phyloP scores from a whole-genome alignment of 352 stramenopile genomes.

The Salisapilia sapeloensis region DNA sequence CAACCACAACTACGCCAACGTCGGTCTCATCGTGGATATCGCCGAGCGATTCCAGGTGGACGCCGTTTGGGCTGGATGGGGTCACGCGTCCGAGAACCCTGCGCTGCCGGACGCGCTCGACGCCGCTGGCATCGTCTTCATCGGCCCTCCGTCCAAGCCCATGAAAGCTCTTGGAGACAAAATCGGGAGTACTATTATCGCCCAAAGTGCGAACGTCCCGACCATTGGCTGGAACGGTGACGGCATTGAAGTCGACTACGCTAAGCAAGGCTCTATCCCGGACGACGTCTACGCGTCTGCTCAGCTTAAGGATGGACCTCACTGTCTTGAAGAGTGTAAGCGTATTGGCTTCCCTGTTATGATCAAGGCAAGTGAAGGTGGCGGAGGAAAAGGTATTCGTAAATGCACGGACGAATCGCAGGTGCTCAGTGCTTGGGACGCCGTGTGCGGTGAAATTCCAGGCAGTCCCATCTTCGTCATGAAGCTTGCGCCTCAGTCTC shows the following conservation, averaged over 20 bases:
- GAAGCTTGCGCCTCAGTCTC: constrained; percentile 93
- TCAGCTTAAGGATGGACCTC: constrained; percentile 81
- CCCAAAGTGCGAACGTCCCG: constrained; percentile 95
- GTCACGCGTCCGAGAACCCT: constrained; percentile 98
- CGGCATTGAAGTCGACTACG: constrained; percentile 88
- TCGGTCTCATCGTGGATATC: constrained; percentile 96
- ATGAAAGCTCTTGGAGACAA: constrained; percentile 99
- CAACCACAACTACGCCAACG: constrained; percentile 99
- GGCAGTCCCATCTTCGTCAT: constrained; percentile 99
- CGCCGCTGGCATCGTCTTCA: constrained; percentile 94
- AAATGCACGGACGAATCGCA: constrained; percentile 85
- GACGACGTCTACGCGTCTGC: constrained; percentile 88
- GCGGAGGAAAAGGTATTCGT: constrained; percentile 98
- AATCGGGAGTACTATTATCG: constrained; percentile 99
- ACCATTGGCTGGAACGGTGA: constrained; percentile 99
- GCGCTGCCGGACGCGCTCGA: constrained; percentile 86
- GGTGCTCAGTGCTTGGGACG: constrained; percentile 89
- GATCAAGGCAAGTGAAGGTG: constrained; percentile 99
- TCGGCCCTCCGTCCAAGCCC: constrained; percentile 92
- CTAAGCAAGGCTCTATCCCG: constrained; percentile 75
- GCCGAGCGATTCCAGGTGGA: constrained; percentile 93
- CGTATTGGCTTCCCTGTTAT: constrained; percentile 98
- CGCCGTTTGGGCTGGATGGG: constrained; percentile 97
- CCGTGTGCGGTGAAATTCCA: constrained; percentile 96
- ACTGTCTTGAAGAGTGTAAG: constrained; percentile 88